Base-by-base conservation (phyloP, 1,284 basidiomycete species). In the Tylopilus sp. region DNA sequence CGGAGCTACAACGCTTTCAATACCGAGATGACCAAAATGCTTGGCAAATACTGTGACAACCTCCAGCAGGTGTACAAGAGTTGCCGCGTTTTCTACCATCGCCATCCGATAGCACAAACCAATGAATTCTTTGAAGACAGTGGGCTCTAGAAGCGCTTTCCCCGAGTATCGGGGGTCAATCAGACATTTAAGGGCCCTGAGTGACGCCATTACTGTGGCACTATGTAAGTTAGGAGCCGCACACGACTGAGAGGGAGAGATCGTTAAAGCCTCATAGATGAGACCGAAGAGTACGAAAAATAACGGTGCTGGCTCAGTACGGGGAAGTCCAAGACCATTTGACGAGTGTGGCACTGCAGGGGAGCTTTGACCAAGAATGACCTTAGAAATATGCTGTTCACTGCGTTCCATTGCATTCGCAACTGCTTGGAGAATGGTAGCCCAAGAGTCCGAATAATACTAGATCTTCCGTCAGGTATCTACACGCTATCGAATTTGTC, bases 211-310 rank as follows among this genome's bases (percentile, higher is more conserved):
- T n/a, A 84, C 72, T 7, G 74, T 74, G 6, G 73, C 67, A 53
- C 74, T 70, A 9, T 76, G 73, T 6, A 68, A 60, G 36, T 68
- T 61, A 33, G 67, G 68, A 1, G 71, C 64, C 10, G 71, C 61
- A 37, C 77, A 69, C 23, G 81, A 73, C 55, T 85, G 76, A 30
- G 83, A 69, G 1, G 86, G 79, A 2, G 86, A 78, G 2, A 81
- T 78, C 1, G 87, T 84, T 10, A 98, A 74, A 0, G 91, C 84
- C 66, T 99, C 96, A 57, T 92, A 97, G 0, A 96, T 86, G 18
- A 99, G 78, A 11, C 96, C 96, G 62, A 97, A 97, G 11, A 97
- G 67, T 13, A 92, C 79, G 68, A 86, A 93, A 71, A 97, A 98
- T 68, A 92, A 84, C 7, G 84, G 75, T 0, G 84, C 77, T 0